phyloP scores from a whole-genome alignment of 2,329 filamentous ascomycete genomes.

The Tolypocladium ophioglossoides region DNA sequence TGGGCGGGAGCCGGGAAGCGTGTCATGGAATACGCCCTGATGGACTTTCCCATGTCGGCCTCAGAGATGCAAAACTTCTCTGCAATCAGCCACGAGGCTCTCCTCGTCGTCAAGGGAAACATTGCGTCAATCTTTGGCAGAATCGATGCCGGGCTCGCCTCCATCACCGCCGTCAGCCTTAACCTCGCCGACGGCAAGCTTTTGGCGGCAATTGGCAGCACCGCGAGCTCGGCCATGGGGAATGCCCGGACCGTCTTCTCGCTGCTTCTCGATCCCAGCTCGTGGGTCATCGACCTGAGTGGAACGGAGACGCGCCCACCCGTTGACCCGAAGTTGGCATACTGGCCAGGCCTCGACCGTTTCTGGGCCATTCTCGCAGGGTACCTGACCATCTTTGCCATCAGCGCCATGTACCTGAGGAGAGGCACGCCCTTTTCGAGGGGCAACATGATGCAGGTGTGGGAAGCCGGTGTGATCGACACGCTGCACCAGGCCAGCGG shows the following conservation, averaged over 20 bases:
- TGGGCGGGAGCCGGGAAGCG: slow-evolving; percentile 33
- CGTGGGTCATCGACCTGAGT: slow-evolving; percentile 49
- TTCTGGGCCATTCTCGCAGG: slow-evolving; percentile 68
- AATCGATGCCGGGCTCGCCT: slow-evolving; percentile 27
- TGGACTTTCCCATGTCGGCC: slow-evolving; percentile 39
- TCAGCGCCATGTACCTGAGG: slow-evolving; percentile 71
- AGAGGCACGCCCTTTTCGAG: slow-evolving; percentile 58
- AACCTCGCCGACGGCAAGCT: slow-evolving; percentile 4
- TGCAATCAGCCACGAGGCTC: slow-evolving; percentile 60
- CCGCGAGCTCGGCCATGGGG: slow-evolving; percentile 6
- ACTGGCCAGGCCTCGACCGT: slow-evolving; percentile 57
- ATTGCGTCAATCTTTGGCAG: slow-evolving; percentile 30
- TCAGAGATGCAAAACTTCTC: slow-evolving; percentile 68
- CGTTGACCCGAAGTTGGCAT: slow-evolving; percentile 48
- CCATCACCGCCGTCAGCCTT: slow-evolving; percentile 35
- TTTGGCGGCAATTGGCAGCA: slow-evolving; percentile 1
- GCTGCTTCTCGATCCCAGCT: slow-evolving; percentile 33
- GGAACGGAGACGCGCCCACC: slow-evolving; percentile 24
- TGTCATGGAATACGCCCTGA: slow-evolving; percentile 37
- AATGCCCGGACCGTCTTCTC: slow-evolving; percentile 10
- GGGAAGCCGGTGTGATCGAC: slow-evolving; percentile 73
- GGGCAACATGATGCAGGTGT: slow-evolving; percentile 43
- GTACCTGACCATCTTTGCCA: slow-evolving; percentile 64
- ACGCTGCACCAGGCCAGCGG: slow-evolving; percentile 86
- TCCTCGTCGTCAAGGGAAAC: slow-evolving; percentile 48